Percentiles rank a stretch among this genome's conserved stretches.
Evolutionary conservation across 768 basidiomycete genomes (phyloP).

Genomic region (Termitomyces heimii): DNA sequence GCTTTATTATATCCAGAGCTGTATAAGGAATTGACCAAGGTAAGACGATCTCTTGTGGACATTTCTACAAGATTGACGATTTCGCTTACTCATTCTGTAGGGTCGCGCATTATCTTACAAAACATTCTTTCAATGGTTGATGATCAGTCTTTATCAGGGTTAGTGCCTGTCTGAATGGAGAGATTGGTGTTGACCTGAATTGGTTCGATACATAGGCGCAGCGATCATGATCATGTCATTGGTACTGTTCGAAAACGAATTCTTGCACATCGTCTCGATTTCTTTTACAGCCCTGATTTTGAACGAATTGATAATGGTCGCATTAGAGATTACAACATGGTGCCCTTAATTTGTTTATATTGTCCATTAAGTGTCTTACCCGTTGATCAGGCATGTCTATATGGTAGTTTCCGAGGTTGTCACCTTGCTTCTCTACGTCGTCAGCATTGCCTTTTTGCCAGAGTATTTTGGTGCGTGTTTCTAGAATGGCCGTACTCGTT

Average conservation of each 20-base stretch:
- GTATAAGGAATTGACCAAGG: slow-evolving; percentile 97
- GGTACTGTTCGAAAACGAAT: slow-evolving; percentile 94
- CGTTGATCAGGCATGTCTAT: slow-evolving; percentile 71
- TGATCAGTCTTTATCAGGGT: slow-evolving; percentile 98
- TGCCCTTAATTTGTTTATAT: slow-evolving; percentile 22
- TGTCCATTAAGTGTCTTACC: neutral
- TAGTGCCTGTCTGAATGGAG: slow-evolving; percentile 2
- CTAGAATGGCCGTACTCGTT: neutral
- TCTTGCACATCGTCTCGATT: slow-evolving; percentile 96
- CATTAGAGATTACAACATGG: slow-evolving; percentile 97
- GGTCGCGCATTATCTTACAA: slow-evolving; percentile 94
- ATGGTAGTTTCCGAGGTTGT: slow-evolving; percentile 92
- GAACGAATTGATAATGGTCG: slow-evolving; percentile 99
- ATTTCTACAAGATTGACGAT: neutral
- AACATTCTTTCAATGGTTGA: slow-evolving; percentile 97
- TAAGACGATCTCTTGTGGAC: slow-evolving; percentile 20
- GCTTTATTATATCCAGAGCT: slow-evolving; percentile 95
- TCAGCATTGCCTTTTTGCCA: slow-evolving; percentile 90
- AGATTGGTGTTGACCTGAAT: neutral
- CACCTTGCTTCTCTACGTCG: slow-evolving; percentile 82
- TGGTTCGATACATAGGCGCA: slow-evolving; percentile 49
- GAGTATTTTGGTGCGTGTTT: slow-evolving; percentile 89
- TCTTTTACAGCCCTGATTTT: slow-evolving; percentile 94
- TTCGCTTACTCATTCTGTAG: slow-evolving; percentile 30
- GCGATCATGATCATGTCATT: slow-evolving; percentile 99